Evolutionary conservation across 495 filamentous ascomycete genomes (phyloP), one percentile per base, ranked within the genome.

Genomic region (Neurospora tetraspora): DNA sequence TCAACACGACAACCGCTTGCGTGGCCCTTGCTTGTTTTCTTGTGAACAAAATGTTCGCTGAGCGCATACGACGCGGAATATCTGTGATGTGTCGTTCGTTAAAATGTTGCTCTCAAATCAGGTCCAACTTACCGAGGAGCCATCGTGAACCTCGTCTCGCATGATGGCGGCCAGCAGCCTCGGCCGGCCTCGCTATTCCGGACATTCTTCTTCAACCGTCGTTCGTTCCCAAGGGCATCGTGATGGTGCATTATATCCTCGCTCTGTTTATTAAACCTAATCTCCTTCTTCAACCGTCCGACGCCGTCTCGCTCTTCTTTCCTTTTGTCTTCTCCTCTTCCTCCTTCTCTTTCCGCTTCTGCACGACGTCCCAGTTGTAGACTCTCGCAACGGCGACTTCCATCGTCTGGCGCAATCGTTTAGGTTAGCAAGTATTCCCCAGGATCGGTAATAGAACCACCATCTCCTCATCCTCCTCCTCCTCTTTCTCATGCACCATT

Each of bases 301-400:
- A 45, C 20, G 75, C 34, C 12, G 70, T 74, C 72, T 80, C 77
- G 9, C 73, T 71, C 31, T 77, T 77, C 70, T 81, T 83, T 16
- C 82, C 82, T 78, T 82, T 76, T n/a, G 39, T 45, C 68, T 79
- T 78, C 42, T 84, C 88, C 74, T 90, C 89, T 9, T 91, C 91
- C 20, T 86, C 87, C 80, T 93, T 95, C 72, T 97, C 95, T 86
- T 96, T 97, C 73, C 96, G 85, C 81, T 95, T 92, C 86, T 96
- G 90, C 40, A 93, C 92, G 8, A 99, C 92, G 78, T 99, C 96
- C 93, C 95, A 98, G 80, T 99, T 99, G 81, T 98, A 99, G n/a
- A 99, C 93, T 71, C 96, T 86, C 27, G 96, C 96, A 20, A 94
- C 94, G 14, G 96, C 96, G 45, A 99, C 96, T 82, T 99, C 96